Percentiles rank a stretch among this genome's conserved stretches.
Evolutionary conservation across 225 moss, liverwort and hornwort genomes (phyloP).

Genomic region (Neckera pumila): DNA sequence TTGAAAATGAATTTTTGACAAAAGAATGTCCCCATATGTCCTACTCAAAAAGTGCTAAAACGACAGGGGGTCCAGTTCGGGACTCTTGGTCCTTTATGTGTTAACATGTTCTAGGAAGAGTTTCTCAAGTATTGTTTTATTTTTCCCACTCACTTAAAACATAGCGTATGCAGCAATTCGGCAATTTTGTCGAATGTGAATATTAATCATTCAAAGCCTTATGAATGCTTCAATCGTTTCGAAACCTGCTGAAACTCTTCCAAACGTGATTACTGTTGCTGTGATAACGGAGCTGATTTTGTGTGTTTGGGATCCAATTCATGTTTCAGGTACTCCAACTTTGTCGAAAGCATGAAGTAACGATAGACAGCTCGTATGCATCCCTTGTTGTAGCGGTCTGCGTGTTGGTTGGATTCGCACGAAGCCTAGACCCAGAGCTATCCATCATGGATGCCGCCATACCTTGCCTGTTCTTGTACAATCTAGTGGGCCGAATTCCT

Average conservation of each 20-base stretch:
- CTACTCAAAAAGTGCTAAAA: not conserved
- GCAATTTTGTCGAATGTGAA: not conserved
- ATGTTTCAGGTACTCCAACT: constrained; percentile 68
- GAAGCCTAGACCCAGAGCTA: constrained; percentile 76
- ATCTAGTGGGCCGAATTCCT: constrained; percentile 81
- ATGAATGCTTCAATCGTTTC: not conserved
- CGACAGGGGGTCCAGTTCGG: not conserved
- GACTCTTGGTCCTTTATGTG: not conserved
- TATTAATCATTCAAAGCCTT: not conserved
- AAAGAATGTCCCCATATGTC: not conserved
- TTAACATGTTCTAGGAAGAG: not conserved
- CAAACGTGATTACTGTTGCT: not conserved
- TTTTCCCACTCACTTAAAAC: not conserved
- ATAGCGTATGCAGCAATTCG: not conserved
- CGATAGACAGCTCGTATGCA: constrained; percentile 86
- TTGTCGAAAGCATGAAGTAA: constrained; percentile 89
- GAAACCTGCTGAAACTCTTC: not conserved
- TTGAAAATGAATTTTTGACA: not conserved
- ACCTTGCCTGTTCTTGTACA: constrained; percentile 85
- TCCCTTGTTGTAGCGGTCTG: constrained; percentile 81
- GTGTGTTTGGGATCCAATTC: not conserved
- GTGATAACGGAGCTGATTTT: not conserved
- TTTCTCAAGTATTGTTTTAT: not conserved
- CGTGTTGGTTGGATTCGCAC: constrained; percentile 85
- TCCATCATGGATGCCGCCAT: constrained; percentile 98